Evolutionary conservation across 176 grass and related monocot species (phyloP).

Genomic region (Cenchrus purpureus): DNA sequence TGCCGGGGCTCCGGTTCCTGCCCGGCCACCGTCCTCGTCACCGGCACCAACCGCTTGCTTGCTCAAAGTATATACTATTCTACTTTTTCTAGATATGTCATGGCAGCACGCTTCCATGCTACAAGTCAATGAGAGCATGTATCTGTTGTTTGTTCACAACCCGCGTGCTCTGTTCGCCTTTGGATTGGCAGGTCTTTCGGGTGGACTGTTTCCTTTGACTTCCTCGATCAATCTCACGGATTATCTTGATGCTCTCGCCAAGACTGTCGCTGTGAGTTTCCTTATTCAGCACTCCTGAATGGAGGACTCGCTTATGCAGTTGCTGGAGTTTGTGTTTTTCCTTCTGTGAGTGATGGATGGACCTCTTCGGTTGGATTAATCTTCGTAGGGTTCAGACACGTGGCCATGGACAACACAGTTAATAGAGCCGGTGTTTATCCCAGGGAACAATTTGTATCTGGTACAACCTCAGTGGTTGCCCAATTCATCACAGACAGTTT

Average conservation of each 20-base stretch:
- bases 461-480: conserved; percentile 58
- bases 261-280: conserved; percentile 64
- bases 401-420: conserved; percentile 48
- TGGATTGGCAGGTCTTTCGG: conserved; percentile 53
- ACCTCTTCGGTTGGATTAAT: conserved; percentile 14
- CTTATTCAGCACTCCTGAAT: not conserved
- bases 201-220: conserved; percentile 57
- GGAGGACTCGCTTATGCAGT: not conserved
- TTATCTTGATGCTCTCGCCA: conserved; percentile 56
- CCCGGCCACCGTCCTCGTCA: conserved; percentile 65
- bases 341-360: not conserved
- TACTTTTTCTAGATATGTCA: not conserved
- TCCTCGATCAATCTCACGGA: conserved; percentile 63
- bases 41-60: conserved; percentile 67
- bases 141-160: conserved; percentile 4
- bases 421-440: conserved; percentile 71
- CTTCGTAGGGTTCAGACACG: conserved; percentile 66
- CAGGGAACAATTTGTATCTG: conserved; percentile 59
- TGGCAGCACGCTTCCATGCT: not conserved
- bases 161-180: conserved; percentile 5
- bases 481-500: conserved; percentile 48
- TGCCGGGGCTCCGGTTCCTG: conserved; percentile 65
- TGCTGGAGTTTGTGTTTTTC: not conserved
- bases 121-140: not conserved
- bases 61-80: conserved; percentile 56